Conservation (phyloP, 169 alveolate species). For the Ichthyophthirius multifiliis region DNA sequence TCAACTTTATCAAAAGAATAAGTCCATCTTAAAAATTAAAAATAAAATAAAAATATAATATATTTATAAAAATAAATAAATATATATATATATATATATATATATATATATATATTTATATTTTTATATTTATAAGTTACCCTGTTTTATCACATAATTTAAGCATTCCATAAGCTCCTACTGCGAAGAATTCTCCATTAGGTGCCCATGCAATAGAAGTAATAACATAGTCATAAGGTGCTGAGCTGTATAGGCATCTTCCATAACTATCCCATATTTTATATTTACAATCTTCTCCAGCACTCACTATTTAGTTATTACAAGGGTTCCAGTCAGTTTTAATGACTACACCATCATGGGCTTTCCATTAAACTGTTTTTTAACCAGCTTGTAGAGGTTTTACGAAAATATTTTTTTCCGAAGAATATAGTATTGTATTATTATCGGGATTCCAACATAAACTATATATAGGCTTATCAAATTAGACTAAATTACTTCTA, state of each 20-base stretch:
- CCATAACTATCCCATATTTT: constrained; percentile 86
- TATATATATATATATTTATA: no score
- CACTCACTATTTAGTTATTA: constrained; percentile 58
- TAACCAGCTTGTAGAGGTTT: constrained; percentile 73
- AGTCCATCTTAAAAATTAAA: constrained; percentile 57
- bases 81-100: background rate
- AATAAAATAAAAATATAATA: background rate
- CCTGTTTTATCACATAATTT: constrained; percentile 88
- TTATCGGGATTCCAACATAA: constrained; percentile 81
- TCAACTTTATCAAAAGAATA: constrained; percentile 76
- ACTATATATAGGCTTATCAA: constrained; percentile 68
- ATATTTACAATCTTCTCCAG: constrained; percentile 88
- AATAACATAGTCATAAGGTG: constrained; percentile 83
- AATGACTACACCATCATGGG: constrained; percentile 85
- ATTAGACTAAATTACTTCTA: constrained; percentile 71
- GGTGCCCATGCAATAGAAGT: constrained; percentile 87
- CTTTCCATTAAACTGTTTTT: constrained; percentile 79
- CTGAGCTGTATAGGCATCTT: constrained; percentile 68
- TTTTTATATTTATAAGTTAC: background rate
- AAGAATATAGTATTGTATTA: constrained; percentile 66
- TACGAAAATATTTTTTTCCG: constrained; percentile 63
- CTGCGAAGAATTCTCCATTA: constrained; percentile 87
- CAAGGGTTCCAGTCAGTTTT: constrained; percentile 81
- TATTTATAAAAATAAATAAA: no score
- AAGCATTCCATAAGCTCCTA: constrained; percentile 84